Conservation (phyloP, 495 filamentous ascomycete genomes). For the Trichoderma virens region DNA sequence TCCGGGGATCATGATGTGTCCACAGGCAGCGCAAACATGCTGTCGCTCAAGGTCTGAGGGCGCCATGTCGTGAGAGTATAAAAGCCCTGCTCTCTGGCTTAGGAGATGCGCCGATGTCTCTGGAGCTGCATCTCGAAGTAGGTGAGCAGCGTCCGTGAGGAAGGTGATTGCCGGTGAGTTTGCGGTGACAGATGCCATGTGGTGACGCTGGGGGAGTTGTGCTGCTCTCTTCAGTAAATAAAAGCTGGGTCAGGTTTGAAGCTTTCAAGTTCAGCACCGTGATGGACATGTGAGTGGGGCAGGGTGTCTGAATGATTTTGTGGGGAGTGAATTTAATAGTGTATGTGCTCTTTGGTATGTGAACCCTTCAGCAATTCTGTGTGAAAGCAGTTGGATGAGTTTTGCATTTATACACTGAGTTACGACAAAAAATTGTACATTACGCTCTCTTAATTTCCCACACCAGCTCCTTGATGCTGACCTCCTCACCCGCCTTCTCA, state of each 20-base stretch:
- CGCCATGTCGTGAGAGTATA: conserved; percentile 34
- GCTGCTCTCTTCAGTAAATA: background rate
- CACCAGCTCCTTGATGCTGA: conserved; percentile 78
- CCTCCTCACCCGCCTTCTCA: conserved; percentile 51
- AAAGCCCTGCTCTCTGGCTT: conserved; percentile 31
- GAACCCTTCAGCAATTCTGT: background rate
- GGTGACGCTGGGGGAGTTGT: background rate
- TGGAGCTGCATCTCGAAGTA: conserved; percentile 36
- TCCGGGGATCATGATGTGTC: conserved; percentile 43
- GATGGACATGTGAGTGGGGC: background rate
- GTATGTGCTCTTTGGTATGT: background rate
- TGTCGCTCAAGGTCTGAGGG: conserved; percentile 36
- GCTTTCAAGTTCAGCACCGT: background rate
- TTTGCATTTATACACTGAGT: background rate
- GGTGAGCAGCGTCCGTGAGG: conserved; percentile 44
- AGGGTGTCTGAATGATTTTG: background rate
- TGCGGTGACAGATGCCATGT: background rate
- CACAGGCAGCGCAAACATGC: conserved; percentile 43
- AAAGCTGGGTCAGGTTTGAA: background rate
- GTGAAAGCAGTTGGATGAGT: background rate
- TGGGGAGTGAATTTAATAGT: background rate
- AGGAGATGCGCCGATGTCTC: conserved; percentile 44
- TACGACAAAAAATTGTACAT: background rate
- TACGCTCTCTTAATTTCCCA: conserved; percentile 74
- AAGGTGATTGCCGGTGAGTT: conserved; percentile 21